Percentiles rank a stretch among this genome's conserved stretches.
Evolutionary conservation across 1,284 basidiomycete genomes (phyloP).

Genomic region (Sanguinoderma infundibulare): DNA sequence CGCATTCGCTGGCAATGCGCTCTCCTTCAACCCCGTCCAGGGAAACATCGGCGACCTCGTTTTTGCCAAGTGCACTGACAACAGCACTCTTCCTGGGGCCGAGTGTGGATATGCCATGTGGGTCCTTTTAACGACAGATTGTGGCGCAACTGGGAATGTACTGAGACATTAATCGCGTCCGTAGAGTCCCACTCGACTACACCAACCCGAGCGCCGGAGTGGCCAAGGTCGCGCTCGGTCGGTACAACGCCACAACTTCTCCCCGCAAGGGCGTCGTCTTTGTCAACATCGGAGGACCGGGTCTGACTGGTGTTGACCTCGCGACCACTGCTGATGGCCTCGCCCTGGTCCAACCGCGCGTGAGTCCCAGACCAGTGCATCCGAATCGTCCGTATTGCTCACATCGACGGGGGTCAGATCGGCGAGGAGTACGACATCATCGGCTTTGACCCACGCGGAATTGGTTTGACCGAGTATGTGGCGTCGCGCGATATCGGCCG

Average conservation of each 20-base stretch:
- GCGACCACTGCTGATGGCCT: conserved; percentile 16
- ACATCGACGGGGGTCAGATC: conserved; percentile 22
- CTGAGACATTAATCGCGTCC: neutral
- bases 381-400: neutral
- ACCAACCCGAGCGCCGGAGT: conserved; percentile 27
- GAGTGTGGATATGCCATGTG: conserved; percentile 32
- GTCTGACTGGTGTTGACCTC: conserved; percentile 21
- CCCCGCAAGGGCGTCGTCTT: conserved; percentile 30
- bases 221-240: conserved; percentile 28
- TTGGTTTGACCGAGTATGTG: conserved; percentile 40
- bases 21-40: neutral
- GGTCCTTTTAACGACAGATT: conserved; percentile 6
- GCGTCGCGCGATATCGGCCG: no score
- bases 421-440: conserved; percentile 43
- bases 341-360: conserved; percentile 23
- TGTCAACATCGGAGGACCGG: conserved; percentile 34
- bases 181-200: conserved; percentile 33
- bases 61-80: conserved; percentile 14
- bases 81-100: conserved; percentile 14
- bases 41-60: conserved; percentile 11
- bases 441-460: conserved; percentile 49
- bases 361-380: neutral
- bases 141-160: neutral
- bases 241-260: conserved; percentile 24
- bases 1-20: neutral